Evolutionary conservation across 345 rosid species (phyloP).

Genomic region (Linum tenue): DNA sequence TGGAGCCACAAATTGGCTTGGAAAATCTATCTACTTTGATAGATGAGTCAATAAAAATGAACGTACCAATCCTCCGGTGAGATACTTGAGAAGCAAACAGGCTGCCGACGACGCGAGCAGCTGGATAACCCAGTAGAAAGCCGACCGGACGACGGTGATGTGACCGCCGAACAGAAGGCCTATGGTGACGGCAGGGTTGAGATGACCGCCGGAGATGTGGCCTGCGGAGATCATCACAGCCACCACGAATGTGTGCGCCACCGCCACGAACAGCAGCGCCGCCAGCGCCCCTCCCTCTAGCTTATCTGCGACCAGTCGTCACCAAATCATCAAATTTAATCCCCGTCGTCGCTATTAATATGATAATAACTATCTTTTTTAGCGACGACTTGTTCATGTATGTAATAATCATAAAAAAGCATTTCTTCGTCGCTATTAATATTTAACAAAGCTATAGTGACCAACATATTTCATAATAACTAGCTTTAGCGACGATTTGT

Average conservation of each 20-base stretch:
- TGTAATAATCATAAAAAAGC: no score
- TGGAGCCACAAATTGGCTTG: no score
- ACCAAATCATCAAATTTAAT: no score
- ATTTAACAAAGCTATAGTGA: no score
- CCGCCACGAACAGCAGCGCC: conserved; percentile 62
- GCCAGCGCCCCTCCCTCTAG: conserved; percentile 36
- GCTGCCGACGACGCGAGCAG: conserved; percentile 68
- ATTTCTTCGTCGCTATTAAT: no score
- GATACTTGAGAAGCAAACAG: conserved; percentile 71
- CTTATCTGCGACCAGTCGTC: conserved; percentile 27
- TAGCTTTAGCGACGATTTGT: no score
- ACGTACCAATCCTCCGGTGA: conserved; percentile 75
- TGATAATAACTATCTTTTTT: no score
- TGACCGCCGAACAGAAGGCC: conserved; percentile 74
- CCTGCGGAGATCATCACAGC: conserved; percentile 83
- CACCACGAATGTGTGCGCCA: conserved; percentile 80
- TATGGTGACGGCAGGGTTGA: conserved; percentile 83
- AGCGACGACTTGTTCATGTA: no score
- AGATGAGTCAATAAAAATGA: background rate
- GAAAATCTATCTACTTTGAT: background rate
- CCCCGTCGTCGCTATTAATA: no score
- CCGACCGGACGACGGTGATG: conserved; percentile 59
- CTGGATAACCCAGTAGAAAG: conserved; percentile 70
- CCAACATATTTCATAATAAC: no score
- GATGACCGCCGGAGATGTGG: conserved; percentile 88